A percentile compares a stretch with the other conserved stretches of the same genome.
Conservation (phyloP, 2,329 filamentous ascomycete genomes). For the Hypoxylon sp. region DNA sequence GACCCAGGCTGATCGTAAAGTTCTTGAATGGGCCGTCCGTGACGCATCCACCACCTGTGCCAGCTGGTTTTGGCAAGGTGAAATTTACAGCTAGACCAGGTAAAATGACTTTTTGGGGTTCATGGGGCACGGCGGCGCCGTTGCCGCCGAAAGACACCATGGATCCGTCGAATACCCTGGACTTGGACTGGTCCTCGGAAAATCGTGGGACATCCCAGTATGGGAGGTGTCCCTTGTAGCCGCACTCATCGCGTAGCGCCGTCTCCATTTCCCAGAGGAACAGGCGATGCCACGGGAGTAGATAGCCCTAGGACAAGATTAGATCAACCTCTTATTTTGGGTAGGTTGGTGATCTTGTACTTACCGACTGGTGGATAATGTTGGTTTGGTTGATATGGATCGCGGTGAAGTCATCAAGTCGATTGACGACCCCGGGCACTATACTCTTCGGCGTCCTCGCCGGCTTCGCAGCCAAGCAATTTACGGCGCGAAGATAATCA, state of each 20-base stretch:
- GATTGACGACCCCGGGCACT: conserved; percentile 29
- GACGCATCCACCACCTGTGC: conserved; percentile 36
- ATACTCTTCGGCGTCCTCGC: conserved; percentile 23
- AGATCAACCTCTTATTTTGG: neutral
- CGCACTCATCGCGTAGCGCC: conserved; percentile 37
- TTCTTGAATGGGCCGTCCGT: conserved; percentile 30
- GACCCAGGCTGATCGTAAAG: conserved; percentile 31
- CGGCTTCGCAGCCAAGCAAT: conserved; percentile 33
- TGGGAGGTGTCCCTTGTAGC: conserved; percentile 34
- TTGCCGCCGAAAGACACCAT: conserved; percentile 36
- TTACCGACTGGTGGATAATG: conserved; percentile 37
- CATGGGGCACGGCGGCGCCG: conserved; percentile 20
- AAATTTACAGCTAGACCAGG: conserved; percentile 31
- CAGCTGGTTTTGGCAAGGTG: conserved; percentile 18
- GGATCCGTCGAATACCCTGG: conserved; percentile 32
- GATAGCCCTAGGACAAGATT: conserved; percentile 25
- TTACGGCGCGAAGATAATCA: conserved; percentile 36
- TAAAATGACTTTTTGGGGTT: conserved; percentile 10
- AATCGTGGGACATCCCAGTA: conserved; percentile 37
- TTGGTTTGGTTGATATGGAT: conserved; percentile 40
- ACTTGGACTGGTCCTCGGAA: conserved; percentile 30
- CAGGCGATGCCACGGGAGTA: conserved; percentile 38
- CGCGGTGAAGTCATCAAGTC: conserved; percentile 38
- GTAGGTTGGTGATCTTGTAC: too few species aligned
- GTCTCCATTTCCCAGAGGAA: conserved; percentile 38